These are phyloP conservation scores for Abrus pulchellus DNA, from an alignment of 306 rosid species.

Conservation along the genomic window DNA sequence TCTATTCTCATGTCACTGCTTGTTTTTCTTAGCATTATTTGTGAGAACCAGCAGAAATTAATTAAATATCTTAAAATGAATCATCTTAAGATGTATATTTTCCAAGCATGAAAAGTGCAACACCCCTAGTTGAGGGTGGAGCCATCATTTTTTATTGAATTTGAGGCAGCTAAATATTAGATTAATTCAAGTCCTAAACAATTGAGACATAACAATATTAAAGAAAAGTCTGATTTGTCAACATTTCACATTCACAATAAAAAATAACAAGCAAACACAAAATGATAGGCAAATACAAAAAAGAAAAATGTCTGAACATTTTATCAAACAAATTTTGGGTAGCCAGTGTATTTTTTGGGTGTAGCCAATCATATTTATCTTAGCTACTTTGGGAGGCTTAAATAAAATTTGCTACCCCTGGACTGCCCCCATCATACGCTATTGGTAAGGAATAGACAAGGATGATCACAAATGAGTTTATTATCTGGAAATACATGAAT, in stretches of 20 bases:
- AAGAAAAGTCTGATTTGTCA: not conserved
- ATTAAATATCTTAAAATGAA: conserved; percentile 13
- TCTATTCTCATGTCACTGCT: conserved; percentile 2
- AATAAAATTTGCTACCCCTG: not conserved
- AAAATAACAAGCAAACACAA: not conserved
- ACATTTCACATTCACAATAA: not conserved
- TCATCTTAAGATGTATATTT: conserved; percentile 24
- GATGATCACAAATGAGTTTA: not conserved
- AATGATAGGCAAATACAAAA: not conserved
- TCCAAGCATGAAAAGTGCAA: not conserved
- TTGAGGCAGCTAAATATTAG: not conserved
- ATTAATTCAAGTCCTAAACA: not conserved
- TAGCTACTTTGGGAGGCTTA: not conserved
- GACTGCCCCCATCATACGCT: not conserved
- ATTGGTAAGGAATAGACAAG: conserved; percentile 1
- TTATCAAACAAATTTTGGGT: not conserved
- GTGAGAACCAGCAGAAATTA: conserved; percentile 5
- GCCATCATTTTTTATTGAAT: not conserved
- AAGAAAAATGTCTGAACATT: not conserved
- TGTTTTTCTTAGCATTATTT: conserved; percentile 19
- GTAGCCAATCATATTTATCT: not conserved
- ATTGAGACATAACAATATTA: not conserved
- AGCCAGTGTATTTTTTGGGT: too few species aligned
- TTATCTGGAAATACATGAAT: conserved; percentile 24
- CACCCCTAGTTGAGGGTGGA: not conserved